A percentile compares a stretch with the other conserved stretches of the same genome.
phyloP scores from a whole-genome alignment of 306 rosid species.

The Citrullus amarus region DNA sequence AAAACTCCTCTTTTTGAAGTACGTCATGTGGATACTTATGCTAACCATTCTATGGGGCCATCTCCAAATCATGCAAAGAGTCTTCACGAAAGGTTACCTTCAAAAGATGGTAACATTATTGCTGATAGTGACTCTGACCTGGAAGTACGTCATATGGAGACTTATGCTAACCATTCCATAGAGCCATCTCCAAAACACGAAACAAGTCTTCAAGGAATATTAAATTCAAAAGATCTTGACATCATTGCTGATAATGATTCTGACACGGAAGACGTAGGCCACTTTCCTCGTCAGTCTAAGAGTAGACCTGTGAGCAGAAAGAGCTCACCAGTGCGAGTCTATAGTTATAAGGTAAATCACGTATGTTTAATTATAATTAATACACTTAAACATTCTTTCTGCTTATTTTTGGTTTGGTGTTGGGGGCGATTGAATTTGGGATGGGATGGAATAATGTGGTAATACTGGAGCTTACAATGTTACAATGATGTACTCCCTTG shows the following conservation, averaged over 20 bases:
- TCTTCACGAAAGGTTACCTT: conserved; percentile 21
- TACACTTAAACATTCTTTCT: neutral
- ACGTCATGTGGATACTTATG: conserved; percentile 50
- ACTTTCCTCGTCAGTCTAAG: conserved; percentile 26
- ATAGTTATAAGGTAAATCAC: conserved; percentile 60
- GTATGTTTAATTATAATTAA: neutral
- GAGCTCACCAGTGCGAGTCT: conserved; percentile 59
- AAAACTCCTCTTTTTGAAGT: conserved; percentile 74
- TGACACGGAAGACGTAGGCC: conserved; percentile 32
- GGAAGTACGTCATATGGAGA: conserved; percentile 63
- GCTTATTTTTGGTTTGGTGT: neutral
- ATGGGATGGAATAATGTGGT: neutral
- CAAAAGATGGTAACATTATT: conserved; percentile 16
- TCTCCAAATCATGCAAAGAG: conserved; percentile 31
- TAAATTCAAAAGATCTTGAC: conserved; percentile 19
- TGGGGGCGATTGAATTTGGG: neutral
- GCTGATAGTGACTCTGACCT: neutral
- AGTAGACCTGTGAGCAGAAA: conserved; percentile 34
- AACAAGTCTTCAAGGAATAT: conserved; percentile 16
- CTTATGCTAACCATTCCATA: conserved; percentile 27
- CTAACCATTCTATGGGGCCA: conserved; percentile 31
- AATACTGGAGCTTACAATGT: neutral
- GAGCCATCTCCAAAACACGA: conserved; percentile 37
- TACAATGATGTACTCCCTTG: neutral
- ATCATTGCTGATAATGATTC: conserved; percentile 29